Evolutionary conservation across 2,329 filamentous ascomycete genomes (phyloP).

Genomic region (Parastagonospora avenae): DNA sequence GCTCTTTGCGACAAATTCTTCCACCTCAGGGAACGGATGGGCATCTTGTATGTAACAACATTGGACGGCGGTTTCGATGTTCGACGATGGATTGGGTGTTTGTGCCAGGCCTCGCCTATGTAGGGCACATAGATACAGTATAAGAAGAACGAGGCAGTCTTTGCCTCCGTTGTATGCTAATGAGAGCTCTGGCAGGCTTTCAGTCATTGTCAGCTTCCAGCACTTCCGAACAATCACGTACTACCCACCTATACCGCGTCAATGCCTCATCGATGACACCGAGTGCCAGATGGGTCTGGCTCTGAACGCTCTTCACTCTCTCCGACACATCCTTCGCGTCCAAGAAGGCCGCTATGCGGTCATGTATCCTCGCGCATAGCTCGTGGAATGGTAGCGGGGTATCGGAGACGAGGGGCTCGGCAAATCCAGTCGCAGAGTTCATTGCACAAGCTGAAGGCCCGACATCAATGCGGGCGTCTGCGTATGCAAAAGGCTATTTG

Average conservation of each 20-base stretch:
- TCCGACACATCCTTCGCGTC: constrained; percentile 61
- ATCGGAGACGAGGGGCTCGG: constrained; percentile 45
- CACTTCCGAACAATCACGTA: background rate
- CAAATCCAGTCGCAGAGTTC: constrained; percentile 36
- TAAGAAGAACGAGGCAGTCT: constrained; percentile 90
- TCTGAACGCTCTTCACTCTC: constrained; percentile 69
- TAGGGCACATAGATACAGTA: constrained; percentile 77
- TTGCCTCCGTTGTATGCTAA: constrained; percentile 98
- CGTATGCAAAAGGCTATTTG: constrained; percentile 16
- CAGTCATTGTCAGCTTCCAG: constrained; percentile 6
- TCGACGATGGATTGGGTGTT: constrained; percentile 23
- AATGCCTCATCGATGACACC: constrained; percentile 77
- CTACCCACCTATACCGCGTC: constrained; percentile 71
- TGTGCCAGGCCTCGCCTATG: constrained; percentile 44
- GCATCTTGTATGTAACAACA: constrained; percentile 87
- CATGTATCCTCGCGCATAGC: constrained; percentile 59
- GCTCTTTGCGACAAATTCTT: constrained; percentile 76
- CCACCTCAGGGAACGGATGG: constrained; percentile 84
- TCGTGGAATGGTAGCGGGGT: constrained; percentile 54
- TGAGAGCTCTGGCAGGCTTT: constrained; percentile 79
- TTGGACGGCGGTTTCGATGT: constrained; percentile 60
- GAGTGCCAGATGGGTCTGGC: constrained; percentile 74
- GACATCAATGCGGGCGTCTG: constrained; percentile 38
- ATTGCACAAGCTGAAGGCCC: constrained; percentile 43
- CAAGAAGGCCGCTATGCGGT: constrained; percentile 70